Percentiles rank a stretch among this genome's conserved stretches.
These are phyloP conservation scores for Tylopilus sp. DNA, from an alignment of 1,284 basidiomycete genomes.

Conservation along the genomic window DNA sequence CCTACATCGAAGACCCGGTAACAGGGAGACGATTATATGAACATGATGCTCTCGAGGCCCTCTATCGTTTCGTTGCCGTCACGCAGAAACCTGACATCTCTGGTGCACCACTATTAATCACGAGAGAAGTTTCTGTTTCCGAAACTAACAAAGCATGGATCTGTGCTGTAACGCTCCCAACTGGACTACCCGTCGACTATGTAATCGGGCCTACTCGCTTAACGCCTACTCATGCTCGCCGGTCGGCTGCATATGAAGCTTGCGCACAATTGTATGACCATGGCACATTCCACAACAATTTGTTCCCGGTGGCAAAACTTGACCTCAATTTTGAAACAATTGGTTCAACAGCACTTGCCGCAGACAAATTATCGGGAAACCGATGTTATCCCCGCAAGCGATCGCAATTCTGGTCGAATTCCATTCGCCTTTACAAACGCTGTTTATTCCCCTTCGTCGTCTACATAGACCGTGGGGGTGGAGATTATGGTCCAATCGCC, in stretches of 20 bases:
- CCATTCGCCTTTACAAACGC: slow-evolving; percentile 27
- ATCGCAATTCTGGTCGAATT: slow-evolving; percentile 61
- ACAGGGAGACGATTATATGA: slow-evolving; percentile 53
- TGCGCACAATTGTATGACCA: slow-evolving; percentile 48
- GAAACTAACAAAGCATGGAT: slow-evolving; percentile 29
- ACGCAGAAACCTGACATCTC: slow-evolving; percentile 12
- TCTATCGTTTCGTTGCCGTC: slow-evolving; percentile 47
- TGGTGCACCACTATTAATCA: slow-evolving; percentile 42
- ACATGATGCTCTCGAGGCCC: slow-evolving; percentile 48
- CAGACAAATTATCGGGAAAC: slow-evolving; percentile 39
- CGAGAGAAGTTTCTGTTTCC: slow-evolving; percentile 10
- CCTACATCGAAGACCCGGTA: slow-evolving; percentile 45
- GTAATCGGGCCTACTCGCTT: slow-evolving; percentile 43
- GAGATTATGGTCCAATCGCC: slow-evolving; percentile 51
- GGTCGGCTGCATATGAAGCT: slow-evolving; percentile 51
- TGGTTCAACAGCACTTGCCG: slow-evolving; percentile 16
- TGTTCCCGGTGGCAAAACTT: slow-evolving; percentile 41
- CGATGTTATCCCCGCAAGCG: slow-evolving; percentile 51
- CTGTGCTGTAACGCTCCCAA: slow-evolving; percentile 50
- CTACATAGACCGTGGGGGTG: slow-evolving; percentile 32
- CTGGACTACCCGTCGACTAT: slow-evolving; percentile 37
- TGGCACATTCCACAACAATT: slow-evolving; percentile 48
- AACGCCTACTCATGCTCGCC: slow-evolving; percentile 51
- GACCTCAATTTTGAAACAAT: slow-evolving; percentile 4
- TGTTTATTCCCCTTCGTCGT: slow-evolving; percentile 56